Conservation (phyloP, 148 eudicot genomes). For the Dysphania ambrosioides region DNA sequence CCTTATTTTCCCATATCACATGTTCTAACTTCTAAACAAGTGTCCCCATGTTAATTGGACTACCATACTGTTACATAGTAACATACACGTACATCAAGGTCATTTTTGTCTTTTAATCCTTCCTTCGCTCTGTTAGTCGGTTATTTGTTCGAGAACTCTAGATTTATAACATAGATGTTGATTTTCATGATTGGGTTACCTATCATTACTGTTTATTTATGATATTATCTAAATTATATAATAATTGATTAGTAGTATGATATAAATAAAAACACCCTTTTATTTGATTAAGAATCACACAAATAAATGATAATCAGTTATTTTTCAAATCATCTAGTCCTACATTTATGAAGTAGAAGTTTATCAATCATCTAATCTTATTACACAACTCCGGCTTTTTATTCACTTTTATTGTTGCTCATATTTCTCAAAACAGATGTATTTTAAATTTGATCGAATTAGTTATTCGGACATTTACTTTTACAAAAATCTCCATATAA, state of each 20-base stretch:
- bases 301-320: not conserved
- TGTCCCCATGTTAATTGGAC: not conserved
- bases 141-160: not conserved
- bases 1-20: not conserved
- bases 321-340: not conserved
- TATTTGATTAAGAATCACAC: not conserved
- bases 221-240: too few species aligned
- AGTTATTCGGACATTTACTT: too few species aligned
- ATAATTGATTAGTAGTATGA: not conserved
- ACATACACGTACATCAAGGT: constrained; percentile 8
- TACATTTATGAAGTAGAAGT: too few species aligned
- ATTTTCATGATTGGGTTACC: too few species aligned
- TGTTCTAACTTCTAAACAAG: too few species aligned
- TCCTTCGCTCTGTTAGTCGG: not conserved
- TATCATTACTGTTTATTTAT: too few species aligned
- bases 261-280: too few species aligned
- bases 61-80: not conserved
- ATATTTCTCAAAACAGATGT: not conserved
- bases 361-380: not conserved
- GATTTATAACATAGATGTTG: not conserved
- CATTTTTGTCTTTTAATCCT: not conserved
- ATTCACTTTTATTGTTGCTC: too few species aligned
- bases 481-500: not conserved
- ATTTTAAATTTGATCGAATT: too few species aligned
- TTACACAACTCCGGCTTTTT: not conserved